A percentile compares a stretch with the other conserved stretches of the same genome.
Conservation (phyloP, 257 asterid species). For the Solanum virginianum region DNA sequence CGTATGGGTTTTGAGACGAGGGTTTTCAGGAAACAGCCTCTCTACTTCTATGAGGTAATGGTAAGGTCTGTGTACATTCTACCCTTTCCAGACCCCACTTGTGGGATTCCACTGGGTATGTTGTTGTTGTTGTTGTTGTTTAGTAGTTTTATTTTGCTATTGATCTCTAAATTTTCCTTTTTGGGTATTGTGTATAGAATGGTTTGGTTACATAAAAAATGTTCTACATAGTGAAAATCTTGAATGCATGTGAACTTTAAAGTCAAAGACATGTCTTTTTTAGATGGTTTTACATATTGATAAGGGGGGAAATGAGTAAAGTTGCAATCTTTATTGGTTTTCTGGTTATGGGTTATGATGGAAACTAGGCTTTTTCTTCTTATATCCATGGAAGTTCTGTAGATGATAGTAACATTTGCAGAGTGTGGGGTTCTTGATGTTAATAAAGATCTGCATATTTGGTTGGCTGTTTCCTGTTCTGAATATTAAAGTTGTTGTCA, state of each 20-base stretch:
- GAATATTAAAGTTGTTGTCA: neutral
- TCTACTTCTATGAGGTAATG: too few species aligned
- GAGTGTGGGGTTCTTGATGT: neutral
- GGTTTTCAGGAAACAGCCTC: neutral
- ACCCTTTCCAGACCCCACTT: too few species aligned
- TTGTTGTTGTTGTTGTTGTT: too few species aligned
- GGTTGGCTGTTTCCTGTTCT: neutral
- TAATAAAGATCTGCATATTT: neutral
- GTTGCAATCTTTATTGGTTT: constrained; percentile 6
- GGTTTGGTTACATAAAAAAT: neutral
- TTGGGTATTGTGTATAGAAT: neutral
- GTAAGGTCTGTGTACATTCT: too few species aligned
- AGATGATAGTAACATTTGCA: neutral
- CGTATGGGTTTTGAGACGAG: too few species aligned
- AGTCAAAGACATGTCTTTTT: neutral
- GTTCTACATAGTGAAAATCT: neutral
- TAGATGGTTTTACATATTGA: constrained; percentile 1
- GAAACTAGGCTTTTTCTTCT: neutral
- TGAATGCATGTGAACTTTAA: constrained; percentile 26
- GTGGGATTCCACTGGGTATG: neutral
- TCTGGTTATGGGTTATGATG: constrained; percentile 1
- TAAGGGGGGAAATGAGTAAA: constrained; percentile 1
- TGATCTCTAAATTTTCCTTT: neutral
- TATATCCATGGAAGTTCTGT: neutral
- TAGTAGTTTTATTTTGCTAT: neutral